Base-by-base conservation (phyloP, 2,329 filamentous ascomycete genomes). In the Fusarium goolgardi region DNA sequence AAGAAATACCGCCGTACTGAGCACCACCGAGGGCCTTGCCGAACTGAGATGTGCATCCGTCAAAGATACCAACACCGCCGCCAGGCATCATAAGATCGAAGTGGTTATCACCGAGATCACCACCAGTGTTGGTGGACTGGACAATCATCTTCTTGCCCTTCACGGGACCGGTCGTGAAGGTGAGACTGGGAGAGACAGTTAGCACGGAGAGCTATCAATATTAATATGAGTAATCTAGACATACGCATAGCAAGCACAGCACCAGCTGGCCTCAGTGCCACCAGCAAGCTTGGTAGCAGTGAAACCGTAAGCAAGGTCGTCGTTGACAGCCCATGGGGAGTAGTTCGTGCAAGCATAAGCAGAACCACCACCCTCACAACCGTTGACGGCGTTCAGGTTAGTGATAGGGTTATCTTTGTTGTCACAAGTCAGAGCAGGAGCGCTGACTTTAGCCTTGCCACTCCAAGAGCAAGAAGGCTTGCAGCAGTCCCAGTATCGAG, bases 401-500 rank as follows among this genome's bases (percentile, higher is more conserved):
- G 79, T 79, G 47, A 90, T 77, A 6, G 84, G 84, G 59, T 83
- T 81, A 79, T 89, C 85, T 68, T 83, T 78, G 66, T 79, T 81
- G 73, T 84, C 79, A 77, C 88, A 90, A 35, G 85, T 84, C 20
- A 78, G 77, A 35, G 88, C 84, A 16, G 86, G 84, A 12, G 70
- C 54, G 59, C 77, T 79, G 75, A 88, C 82, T 40, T 80, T 65
- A 16, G 84, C 86, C 76, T 90, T 90, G 55, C 77, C 82, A 15
- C 81, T 75, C 88, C 88, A 87, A 5, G 82, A 82, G 75, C 89
- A 91, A 21, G 87, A 89, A 25, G 88, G 85, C 81, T 92, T 92
- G 81, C 89, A 91, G 81, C 90, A 91, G 76, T 91, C 89, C 85
- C 86, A 86, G 75, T 85, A 86, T 61, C 84, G 74, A 32, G 67